phyloP scores from a whole-genome alignment of 371 early-diverging fungal species.

The Zychaea mexicana region DNA sequence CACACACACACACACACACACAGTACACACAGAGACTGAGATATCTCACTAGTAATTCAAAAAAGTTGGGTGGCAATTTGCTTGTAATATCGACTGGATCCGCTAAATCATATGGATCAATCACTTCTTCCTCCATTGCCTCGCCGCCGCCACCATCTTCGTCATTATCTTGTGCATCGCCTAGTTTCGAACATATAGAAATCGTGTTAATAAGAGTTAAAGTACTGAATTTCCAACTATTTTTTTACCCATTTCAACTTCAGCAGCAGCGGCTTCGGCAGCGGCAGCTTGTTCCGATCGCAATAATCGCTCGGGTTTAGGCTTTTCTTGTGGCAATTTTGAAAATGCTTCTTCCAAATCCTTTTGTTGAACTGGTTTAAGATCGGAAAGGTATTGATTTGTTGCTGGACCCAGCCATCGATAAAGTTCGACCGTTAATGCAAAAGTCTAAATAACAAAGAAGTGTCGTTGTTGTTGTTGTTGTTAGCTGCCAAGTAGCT shows the following conservation, averaged over 20 bases:
- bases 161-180: constrained; percentile 18
- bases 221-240: background rate
- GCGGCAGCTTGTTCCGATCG: constrained; percentile 76
- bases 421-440: constrained; percentile 78
- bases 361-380: constrained; percentile 89
- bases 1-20: too few species aligned
- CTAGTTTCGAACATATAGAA: background rate
- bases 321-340: constrained; percentile 65
- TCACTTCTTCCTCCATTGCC: constrained; percentile 48
- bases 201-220: background rate
- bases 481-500: background rate
- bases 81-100: constrained; percentile 91
- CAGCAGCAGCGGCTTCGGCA: constrained; percentile 46
- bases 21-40: background rate
- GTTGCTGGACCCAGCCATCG: constrained; percentile 82
- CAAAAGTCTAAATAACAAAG: constrained; percentile 45
- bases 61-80: constrained; percentile 83
- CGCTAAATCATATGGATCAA: constrained; percentile 81
- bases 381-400: constrained; percentile 60
- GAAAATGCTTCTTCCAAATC: constrained; percentile 88
- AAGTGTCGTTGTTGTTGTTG: background rate
- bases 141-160: constrained; percentile 45
- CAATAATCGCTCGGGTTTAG: constrained; percentile 72
- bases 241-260: constrained; percentile 29
- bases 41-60: constrained; percentile 58